A percentile compares a stretch with the other conserved stretches of the same genome.
These are phyloP conservation scores for Phytophthora kernoviae DNA, from an alignment of 352 stramenopile species.

Conservation along the genomic window DNA sequence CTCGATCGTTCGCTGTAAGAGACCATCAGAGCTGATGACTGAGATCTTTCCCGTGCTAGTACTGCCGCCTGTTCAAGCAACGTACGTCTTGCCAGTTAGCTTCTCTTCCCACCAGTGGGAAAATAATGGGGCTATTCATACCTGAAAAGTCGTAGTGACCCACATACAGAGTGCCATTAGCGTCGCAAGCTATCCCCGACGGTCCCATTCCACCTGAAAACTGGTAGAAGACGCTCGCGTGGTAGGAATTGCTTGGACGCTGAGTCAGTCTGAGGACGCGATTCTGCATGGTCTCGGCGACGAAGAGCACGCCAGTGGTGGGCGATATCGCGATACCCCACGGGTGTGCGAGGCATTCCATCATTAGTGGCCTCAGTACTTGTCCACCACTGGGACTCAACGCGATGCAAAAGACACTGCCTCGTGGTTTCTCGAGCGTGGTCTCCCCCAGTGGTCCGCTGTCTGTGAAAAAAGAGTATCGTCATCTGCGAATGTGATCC, in stretches of 20 bases:
- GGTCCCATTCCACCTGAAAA: conserved; percentile 82
- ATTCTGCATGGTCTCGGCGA: conserved; percentile 85
- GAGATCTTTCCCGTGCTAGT: conserved; percentile 64
- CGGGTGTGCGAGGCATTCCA: conserved; percentile 83
- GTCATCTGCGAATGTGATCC: conserved; percentile 60
- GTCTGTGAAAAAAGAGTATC: conserved; percentile 86
- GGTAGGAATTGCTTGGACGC: conserved; percentile 68
- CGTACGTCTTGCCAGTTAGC: background rate
- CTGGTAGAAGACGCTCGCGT: conserved; percentile 84
- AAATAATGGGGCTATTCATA: too few species aligned
- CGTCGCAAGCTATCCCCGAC: conserved; percentile 73
- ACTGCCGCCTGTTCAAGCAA: conserved; percentile 29
- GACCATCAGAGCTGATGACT: conserved; percentile 56
- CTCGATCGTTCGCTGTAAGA: conserved; percentile 50
- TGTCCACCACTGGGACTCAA: conserved; percentile 69
- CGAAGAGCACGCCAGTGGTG: conserved; percentile 56
- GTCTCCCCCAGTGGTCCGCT: conserved; percentile 85
- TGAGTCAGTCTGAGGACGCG: conserved; percentile 73
- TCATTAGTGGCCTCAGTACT: conserved; percentile 69
- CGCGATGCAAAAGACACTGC: conserved; percentile 81
- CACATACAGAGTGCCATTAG: conserved; percentile 69
- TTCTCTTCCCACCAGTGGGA: background rate
- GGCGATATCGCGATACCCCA: conserved; percentile 58
- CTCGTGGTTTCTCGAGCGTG: conserved; percentile 76
- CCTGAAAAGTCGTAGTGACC: conserved; percentile 86